These are phyloP conservation scores for Gonapodya sp. DNA, from an alignment of 192 early-diverging fungal genomes.

Conservation along the genomic window DNA sequence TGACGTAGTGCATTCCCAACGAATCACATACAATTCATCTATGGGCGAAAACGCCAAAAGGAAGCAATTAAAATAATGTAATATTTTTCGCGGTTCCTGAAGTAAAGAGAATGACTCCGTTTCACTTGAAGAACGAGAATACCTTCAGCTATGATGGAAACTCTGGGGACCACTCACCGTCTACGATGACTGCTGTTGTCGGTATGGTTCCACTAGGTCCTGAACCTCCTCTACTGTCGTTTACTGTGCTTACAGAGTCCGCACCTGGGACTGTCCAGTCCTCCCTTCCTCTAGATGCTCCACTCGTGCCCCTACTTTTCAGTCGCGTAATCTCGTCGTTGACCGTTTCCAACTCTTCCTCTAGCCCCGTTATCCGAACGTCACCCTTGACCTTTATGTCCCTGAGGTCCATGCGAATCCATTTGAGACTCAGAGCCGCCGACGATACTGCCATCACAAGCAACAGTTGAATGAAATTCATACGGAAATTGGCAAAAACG, in stretches of 20 bases:
- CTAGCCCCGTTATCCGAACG: background rate
- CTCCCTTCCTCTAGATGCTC: no score
- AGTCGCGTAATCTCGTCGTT: background rate
- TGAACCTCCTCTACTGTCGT: no score
- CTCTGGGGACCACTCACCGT: background rate
- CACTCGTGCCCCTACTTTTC: no score
- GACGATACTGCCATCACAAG: background rate
- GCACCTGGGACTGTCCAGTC: no score
- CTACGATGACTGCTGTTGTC: background rate
- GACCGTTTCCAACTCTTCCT: background rate
- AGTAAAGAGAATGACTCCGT: background rate
- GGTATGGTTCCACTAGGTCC: background rate
- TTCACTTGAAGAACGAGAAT: background rate
- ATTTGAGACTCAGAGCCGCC: background rate
- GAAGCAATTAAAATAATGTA: background rate
- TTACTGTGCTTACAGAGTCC: no score
- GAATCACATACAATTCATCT: background rate
- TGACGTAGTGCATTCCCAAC: background rate
- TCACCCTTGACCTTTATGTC: background rate
- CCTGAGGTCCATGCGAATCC: background rate
- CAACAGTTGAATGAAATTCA: background rate
- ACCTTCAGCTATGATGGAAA: background rate
- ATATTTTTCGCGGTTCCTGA: background rate
- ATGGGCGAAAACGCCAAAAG: background rate
- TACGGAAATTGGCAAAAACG: background rate